Percentiles rank a stretch among this genome's conserved stretches.
phyloP scores from a whole-genome alignment of 164 flowering plant species.

The Vitis cinerea region DNA sequence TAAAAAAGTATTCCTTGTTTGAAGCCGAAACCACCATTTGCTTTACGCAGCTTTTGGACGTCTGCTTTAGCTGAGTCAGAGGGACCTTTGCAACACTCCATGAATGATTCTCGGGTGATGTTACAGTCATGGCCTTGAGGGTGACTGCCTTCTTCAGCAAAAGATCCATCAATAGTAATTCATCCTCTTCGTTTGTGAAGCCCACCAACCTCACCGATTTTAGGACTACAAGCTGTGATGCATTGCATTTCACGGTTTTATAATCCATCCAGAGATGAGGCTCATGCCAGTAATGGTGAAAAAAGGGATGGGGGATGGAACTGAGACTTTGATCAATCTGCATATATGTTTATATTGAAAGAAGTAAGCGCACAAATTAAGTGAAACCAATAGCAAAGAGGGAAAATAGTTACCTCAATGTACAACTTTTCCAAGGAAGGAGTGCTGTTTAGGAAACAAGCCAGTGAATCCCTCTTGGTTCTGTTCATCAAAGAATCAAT shows the following conservation, averaged over 20 bases:
- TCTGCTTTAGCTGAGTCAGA: no score
- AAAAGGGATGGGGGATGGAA: background rate
- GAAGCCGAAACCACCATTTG: no score
- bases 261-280: slow-evolving; percentile 22
- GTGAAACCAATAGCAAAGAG: no score
- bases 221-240: background rate
- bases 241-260: background rate
- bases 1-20: no score
- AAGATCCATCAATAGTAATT: slow-evolving; percentile 13
- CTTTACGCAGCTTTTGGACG: no score
- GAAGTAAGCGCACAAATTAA: no score
- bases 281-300: slow-evolving; percentile 20
- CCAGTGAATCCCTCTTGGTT: slow-evolving; percentile 6
- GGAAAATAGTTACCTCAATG: no score
- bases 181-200: background rate
- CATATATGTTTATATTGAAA: no score
- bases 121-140: slow-evolving; percentile 11
- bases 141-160: slow-evolving; percentile 5
- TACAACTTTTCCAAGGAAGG: no score
- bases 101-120: no score
- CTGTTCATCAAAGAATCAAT: slow-evolving; percentile 7
- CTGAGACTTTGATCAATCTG: slow-evolving; percentile 1
- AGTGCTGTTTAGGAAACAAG: background rate
- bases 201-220: slow-evolving; percentile 1
- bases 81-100: no score